A percentile compares a stretch with the other conserved stretches of the same genome.
phyloP scores from a whole-genome alignment of 148 eudicot species.

The Persicaria tinctoria region DNA sequence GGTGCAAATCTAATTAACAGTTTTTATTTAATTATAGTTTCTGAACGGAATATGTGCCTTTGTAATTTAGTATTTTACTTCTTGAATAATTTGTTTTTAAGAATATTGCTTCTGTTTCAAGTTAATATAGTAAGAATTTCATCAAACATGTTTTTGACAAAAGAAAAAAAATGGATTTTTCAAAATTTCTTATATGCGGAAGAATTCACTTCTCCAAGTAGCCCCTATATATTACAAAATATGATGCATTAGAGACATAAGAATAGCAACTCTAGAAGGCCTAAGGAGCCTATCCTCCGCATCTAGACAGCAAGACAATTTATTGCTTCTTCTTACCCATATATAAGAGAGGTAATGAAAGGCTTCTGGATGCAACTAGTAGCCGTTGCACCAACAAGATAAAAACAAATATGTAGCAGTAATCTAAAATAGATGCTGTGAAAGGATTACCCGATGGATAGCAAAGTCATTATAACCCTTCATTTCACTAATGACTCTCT shows the following conservation, averaged over 20 bases:
- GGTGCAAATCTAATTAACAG: not conserved
- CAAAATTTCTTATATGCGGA: not conserved
- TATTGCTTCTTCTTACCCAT: not conserved
- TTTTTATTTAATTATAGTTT: not conserved
- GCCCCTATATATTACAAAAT: not conserved
- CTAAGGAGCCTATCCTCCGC: not conserved
- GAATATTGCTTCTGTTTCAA: not conserved
- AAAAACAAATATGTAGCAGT: not conserved
- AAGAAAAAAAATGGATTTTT: not conserved
- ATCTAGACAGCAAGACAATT: not conserved
- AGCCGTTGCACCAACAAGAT: not conserved
- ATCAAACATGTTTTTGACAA: not conserved
- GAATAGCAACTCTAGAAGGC: not conserved
- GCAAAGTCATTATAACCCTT: slow-evolving; percentile 87
- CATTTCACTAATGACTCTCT: slow-evolving; percentile 79
- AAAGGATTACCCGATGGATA: slow-evolving; percentile 64
- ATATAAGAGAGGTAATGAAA: not conserved
- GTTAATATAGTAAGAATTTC: not conserved
- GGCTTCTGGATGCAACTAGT: not conserved
- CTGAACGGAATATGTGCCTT: not conserved
- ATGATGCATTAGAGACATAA: not conserved
- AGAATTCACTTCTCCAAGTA: not conserved
- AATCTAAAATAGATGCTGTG: not conserved
- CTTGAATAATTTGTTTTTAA: not conserved
- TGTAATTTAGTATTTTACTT: not conserved